A percentile compares a stretch with the other conserved stretches of the same genome.
phyloP scores from a whole-genome alignment of 2,329 filamentous ascomycete genomes.

The Shiraia bambusicola region DNA sequence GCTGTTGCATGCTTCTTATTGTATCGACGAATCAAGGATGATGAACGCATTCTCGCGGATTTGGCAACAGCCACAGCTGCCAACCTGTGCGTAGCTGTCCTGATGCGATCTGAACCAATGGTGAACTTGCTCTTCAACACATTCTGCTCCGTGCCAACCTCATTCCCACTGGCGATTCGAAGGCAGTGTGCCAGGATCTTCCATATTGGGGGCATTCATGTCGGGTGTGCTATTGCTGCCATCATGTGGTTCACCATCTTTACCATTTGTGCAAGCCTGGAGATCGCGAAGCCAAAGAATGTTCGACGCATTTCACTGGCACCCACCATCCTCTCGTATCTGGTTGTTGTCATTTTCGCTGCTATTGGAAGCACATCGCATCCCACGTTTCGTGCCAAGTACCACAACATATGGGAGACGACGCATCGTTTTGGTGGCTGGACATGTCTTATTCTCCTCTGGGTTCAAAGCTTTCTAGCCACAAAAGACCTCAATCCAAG shows the following conservation, averaged over 20 bases:
- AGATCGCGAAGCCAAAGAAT: conserved; percentile 28
- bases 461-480: conserved; percentile 33
- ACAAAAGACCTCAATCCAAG: conserved; percentile 26
- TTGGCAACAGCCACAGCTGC: conserved; percentile 42
- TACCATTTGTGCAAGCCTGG: conserved; percentile 38
- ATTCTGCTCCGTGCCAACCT: conserved; percentile 39
- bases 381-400: conserved; percentile 31
- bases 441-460: conserved; percentile 40
- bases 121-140: conserved; percentile 40
- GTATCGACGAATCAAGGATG: conserved; percentile 19
- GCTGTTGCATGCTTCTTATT: conserved; percentile 31
- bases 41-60: conserved; percentile 25
- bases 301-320: conserved; percentile 21
- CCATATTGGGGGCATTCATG: conserved; percentile 43
- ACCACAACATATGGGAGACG: conserved; percentile 41
- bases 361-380: conserved; percentile 35
- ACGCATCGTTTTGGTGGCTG: conserved; percentile 44
- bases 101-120: conserved; percentile 42
- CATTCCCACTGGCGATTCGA: conserved; percentile 34
- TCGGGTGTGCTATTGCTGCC: conserved; percentile 38
- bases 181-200: conserved; percentile 38
- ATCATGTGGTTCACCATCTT: conserved; percentile 50
- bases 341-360: conserved; percentile 33
- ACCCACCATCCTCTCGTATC: conserved; percentile 32
- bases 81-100: conserved; percentile 39